These are phyloP conservation scores for Podosphaera aphanis DNA, from an alignment of 2,329 filamentous ascomycete species.

Conservation along the genomic window DNA sequence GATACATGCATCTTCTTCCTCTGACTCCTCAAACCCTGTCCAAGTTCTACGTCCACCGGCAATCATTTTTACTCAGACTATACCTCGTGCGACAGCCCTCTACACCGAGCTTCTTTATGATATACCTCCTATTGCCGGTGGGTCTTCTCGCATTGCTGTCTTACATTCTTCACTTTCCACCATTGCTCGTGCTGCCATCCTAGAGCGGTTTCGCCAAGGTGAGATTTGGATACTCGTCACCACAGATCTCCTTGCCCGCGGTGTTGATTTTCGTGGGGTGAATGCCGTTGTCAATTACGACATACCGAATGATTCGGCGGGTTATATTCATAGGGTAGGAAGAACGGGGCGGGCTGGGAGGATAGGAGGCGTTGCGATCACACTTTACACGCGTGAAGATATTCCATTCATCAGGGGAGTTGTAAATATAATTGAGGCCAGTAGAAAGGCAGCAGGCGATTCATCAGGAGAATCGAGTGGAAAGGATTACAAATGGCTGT, in stretches of 20 bases:
- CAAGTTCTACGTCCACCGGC: constrained; percentile 54
- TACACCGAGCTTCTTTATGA: constrained; percentile 85
- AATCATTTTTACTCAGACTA: constrained; percentile 89
- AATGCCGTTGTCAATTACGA: constrained; percentile 97
- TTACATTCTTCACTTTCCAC: constrained; percentile 73
- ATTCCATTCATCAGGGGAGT: constrained; percentile 75
- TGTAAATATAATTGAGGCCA: constrained; percentile 72
- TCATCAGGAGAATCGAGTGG: constrained; percentile 32
- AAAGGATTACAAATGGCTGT: constrained; percentile 47
- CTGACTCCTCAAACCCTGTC: constrained; percentile 17
- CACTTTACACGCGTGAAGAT: constrained; percentile 88
- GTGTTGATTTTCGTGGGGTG: constrained; percentile 82
- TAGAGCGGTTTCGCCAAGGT: constrained; percentile 72
- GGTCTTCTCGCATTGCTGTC: constrained; percentile 63
- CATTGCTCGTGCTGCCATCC: constrained; percentile 50
- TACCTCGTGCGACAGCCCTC: constrained; percentile 67
- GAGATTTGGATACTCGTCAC: constrained; percentile 95
- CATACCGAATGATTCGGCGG: constrained; percentile 70
- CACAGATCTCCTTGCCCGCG: constrained; percentile 75
- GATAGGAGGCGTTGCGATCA: constrained; percentile 71
- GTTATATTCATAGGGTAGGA: constrained; percentile 82
- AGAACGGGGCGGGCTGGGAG: constrained; percentile 75
- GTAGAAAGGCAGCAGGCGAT: constrained; percentile 45
- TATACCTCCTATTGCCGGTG: constrained; percentile 71
- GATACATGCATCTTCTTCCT: constrained; percentile 47